Evolutionary conservation across 129 eudicot genomes (phyloP).

Genomic region (Tanacetum coccineum): DNA sequence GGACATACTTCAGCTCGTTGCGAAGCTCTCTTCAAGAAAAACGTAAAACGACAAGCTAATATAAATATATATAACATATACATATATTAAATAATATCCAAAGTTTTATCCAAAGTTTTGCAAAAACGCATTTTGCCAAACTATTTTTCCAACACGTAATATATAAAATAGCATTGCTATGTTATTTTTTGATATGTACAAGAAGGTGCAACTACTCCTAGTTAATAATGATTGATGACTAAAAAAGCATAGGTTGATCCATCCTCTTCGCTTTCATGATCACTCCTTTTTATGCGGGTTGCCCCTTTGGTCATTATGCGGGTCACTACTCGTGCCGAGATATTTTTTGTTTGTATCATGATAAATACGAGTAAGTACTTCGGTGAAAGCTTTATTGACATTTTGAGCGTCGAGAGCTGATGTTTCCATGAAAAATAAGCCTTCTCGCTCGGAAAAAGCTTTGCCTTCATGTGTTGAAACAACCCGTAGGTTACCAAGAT

Average conservation of each 20-base stretch:
- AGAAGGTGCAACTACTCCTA: too few species aligned
- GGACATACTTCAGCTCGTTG: too few species aligned
- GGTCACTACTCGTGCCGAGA: conserved; percentile 31
- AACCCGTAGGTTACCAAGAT: conserved; percentile 36
- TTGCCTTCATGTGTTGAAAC: conserved; percentile 31
- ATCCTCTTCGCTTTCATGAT: conserved; percentile 34
- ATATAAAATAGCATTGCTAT: too few species aligned
- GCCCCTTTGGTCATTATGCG: conserved; percentile 34
- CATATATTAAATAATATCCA: too few species aligned
- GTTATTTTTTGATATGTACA: too few species aligned
- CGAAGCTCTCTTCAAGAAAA: too few species aligned
- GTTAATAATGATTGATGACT: too few species aligned
- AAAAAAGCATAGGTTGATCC: conserved; percentile 12
- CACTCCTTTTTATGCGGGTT: conserved; percentile 14
- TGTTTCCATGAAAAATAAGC: conserved; percentile 39
- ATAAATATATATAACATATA: too few species aligned
- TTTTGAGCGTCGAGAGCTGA: conserved; percentile 40
- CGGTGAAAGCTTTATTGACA: conserved; percentile 41
- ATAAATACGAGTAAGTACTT: conserved; percentile 37
- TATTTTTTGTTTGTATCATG: conserved; percentile 32
- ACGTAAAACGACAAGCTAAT: too few species aligned
- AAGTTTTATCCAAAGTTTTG: too few species aligned
- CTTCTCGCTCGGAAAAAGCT: conserved; percentile 37
- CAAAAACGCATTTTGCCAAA: too few species aligned
- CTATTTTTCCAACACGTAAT: too few species aligned